These are phyloP conservation scores for Penicillium crustosum DNA, from an alignment of 2,329 filamentous ascomycete species.

Conservation along the genomic window DNA sequence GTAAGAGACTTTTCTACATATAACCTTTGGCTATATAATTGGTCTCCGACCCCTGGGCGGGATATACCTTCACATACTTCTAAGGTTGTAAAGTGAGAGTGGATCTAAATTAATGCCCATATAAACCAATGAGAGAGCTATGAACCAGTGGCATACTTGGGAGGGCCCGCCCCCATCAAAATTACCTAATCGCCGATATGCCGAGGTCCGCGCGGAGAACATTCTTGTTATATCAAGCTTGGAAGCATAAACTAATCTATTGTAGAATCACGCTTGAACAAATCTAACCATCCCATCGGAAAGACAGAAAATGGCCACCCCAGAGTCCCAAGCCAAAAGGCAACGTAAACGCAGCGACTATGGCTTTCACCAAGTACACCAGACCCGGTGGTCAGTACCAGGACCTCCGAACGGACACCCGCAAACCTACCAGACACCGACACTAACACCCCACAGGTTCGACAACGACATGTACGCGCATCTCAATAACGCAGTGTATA, in stretches of 20 bases:
- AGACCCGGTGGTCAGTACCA: conserved; percentile 71
- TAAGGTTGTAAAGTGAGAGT: no score
- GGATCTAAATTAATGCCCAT: no score
- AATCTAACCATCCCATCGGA: background rate
- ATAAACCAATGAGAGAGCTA: no score
- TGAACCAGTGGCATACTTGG: no score
- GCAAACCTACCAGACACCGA: background rate
- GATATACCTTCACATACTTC: no score
- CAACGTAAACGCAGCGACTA: conserved; percentile 69
- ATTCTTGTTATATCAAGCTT: conserved; percentile 5
- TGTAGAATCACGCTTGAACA: background rate
- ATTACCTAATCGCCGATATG: conserved; percentile 22
- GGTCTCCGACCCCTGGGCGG: no score
- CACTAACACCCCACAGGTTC: conserved; percentile 55
- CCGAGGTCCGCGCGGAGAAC: conserved; percentile 18
- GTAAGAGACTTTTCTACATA: no score
- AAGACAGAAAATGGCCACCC: conserved; percentile 22
- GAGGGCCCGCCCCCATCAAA: background rate
- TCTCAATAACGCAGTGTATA: conserved; percentile 88
- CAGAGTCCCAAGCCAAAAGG: conserved; percentile 54
- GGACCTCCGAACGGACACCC: background rate
- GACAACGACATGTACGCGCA: conserved; percentile 97
- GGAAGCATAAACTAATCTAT: background rate
- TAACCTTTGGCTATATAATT: no score
- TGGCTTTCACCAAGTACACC: conserved; percentile 73